Evolutionary conservation across 495 filamentous ascomycete genomes (phyloP).

Genomic region (Tuber borchii): DNA sequence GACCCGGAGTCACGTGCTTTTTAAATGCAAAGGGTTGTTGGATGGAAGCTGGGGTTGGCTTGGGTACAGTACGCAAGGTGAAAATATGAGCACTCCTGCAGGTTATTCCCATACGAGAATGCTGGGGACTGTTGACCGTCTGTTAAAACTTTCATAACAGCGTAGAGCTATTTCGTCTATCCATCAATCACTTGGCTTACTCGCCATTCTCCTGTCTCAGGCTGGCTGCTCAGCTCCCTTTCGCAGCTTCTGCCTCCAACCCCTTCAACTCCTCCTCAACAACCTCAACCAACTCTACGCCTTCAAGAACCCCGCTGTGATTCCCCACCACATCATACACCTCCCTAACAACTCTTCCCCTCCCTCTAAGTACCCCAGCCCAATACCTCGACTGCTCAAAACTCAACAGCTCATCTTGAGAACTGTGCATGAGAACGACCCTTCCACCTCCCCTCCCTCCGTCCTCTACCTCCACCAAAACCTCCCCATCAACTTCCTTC

Average conservation of each 20-base stretch:
- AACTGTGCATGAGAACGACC: slow-evolving; percentile 56
- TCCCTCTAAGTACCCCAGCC: not conserved
- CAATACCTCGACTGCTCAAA: slow-evolving; percentile 48
- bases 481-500: slow-evolving; percentile 48
- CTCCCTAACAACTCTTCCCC: slow-evolving; percentile 42
- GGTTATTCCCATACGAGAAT: not conserved
- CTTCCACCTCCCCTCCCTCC: slow-evolving; percentile 42
- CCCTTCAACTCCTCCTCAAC: slow-evolving; percentile 9
- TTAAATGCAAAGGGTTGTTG: not conserved
- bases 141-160: not conserved
- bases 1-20: not conserved
- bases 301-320: slow-evolving; percentile 60
- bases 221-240: not conserved
- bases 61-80: not conserved
- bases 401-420: slow-evolving; percentile 57
- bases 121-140: not conserved
- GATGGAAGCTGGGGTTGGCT: not conserved
- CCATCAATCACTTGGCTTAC: not conserved
- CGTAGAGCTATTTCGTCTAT: not conserved
- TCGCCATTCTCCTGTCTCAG: not conserved
- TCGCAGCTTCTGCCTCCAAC: not conserved
- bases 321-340: slow-evolving; percentile 45
- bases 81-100: not conserved
- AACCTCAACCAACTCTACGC: slow-evolving; percentile 47
- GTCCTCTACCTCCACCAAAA: slow-evolving; percentile 49